A percentile compares a stretch with the other conserved stretches of the same genome.
Conservation (phyloP, 2,329 filamentous ascomycete species). For the Magnaporthiopsis incrustans region DNA sequence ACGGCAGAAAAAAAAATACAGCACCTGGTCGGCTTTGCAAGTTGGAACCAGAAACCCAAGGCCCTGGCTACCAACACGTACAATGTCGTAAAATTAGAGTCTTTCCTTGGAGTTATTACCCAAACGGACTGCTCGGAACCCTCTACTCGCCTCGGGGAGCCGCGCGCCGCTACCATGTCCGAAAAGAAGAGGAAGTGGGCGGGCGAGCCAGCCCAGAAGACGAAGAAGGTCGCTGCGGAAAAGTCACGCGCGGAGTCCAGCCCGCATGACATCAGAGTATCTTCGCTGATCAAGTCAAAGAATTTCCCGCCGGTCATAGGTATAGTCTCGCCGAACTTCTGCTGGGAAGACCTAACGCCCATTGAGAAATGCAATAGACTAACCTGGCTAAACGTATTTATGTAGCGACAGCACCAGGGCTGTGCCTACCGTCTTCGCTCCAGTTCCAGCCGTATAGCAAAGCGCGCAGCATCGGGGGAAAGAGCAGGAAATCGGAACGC, state of each 20-base stretch:
- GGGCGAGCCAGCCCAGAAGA: conserved; percentile 32
- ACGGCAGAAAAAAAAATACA: background rate
- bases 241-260: conserved; percentile 21
- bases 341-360: background rate
- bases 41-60: background rate
- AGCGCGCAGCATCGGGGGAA: conserved; percentile 28
- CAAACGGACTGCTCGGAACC: background rate
- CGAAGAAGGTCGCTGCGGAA: conserved; percentile 44
- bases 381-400: background rate
- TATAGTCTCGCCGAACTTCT: conserved; percentile 12
- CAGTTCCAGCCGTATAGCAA: conserved; percentile 42
- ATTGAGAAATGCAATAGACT: background rate
- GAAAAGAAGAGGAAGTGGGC: conserved; percentile 47
- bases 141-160: background rate
- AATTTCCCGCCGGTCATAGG: conserved; percentile 38
- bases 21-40: too few relatives aligned
- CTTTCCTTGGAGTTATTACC: background rate
- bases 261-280: conserved; percentile 32
- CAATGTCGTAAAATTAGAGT: background rate
- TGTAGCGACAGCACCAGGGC: conserved; percentile 33
- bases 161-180: background rate
- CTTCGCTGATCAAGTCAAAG: conserved; percentile 35
- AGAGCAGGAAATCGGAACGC: conserved; percentile 21
- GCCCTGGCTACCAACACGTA: background rate
- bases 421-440: conserved; percentile 26